phyloP scores from a whole-genome alignment of 305 asterid species.

The Solanum hybrid region DNA sequence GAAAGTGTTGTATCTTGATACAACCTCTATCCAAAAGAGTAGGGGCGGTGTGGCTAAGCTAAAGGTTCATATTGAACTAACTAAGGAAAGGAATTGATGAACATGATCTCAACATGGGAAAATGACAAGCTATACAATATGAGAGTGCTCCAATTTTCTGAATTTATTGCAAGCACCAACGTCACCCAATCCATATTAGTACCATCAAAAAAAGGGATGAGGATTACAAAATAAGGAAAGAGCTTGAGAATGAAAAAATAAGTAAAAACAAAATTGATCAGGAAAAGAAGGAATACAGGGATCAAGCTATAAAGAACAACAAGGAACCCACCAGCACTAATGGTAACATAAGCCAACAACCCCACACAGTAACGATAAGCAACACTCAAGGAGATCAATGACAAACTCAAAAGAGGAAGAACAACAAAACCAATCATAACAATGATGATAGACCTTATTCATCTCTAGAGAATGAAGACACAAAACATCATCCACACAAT shows the following conservation, averaged over 20 bases:
- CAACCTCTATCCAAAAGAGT: background rate
- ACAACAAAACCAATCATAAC: background rate
- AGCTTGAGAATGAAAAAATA: background rate
- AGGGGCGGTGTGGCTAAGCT: fast-evolving
- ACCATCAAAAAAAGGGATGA: background rate
- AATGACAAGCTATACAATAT: background rate
- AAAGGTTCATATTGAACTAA: background rate
- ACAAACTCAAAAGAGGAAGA: background rate
- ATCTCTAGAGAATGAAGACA: background rate
- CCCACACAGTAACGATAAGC: background rate
- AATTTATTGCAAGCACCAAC: background rate
- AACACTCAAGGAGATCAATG: background rate
- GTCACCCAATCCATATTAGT: background rate
- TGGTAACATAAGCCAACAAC: background rate
- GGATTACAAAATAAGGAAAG: background rate
- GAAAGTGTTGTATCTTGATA: background rate
- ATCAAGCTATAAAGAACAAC: background rate
- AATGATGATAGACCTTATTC: background rate
- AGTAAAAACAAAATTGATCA: background rate
- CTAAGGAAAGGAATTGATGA: background rate
- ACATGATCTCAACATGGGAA: background rate
- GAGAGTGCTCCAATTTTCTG: background rate
- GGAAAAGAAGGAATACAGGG: background rate
- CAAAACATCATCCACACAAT: background rate
- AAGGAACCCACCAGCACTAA: background rate